Conservation (phyloP, 2,329 filamentous ascomycete genomes). For the Cercospora berteroae region DNA sequence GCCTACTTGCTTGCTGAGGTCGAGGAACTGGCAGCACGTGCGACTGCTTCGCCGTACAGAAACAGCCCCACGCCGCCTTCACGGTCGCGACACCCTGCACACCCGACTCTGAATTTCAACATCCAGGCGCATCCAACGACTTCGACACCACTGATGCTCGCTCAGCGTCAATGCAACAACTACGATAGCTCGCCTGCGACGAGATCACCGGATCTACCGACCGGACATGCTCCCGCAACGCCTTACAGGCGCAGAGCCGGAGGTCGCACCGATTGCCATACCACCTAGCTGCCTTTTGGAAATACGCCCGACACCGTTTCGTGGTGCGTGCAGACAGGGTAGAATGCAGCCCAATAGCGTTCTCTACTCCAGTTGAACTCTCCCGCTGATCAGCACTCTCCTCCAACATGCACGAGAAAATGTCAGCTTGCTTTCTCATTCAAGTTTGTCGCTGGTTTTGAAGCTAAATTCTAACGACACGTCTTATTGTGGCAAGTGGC, state of each 20-base stretch:
- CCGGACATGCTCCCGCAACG: neutral
- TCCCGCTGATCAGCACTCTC: neutral
- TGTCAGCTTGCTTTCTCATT: neutral
- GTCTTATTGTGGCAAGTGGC: neutral
- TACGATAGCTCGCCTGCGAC: neutral
- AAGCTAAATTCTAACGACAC: neutral
- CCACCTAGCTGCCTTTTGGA: neutral
- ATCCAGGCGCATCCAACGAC: neutral
- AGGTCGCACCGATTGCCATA: neutral
- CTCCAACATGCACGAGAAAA: neutral
- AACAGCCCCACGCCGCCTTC: neutral
- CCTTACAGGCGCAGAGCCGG: neutral
- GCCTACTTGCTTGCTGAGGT: neutral
- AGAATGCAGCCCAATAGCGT: neutral
- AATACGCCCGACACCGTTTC: neutral
- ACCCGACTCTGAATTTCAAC: neutral
- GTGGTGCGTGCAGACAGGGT: neutral
- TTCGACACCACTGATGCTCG: neutral
- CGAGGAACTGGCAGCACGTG: neutral
- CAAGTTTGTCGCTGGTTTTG: neutral
- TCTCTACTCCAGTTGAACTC: neutral
- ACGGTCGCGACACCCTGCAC: neutral
- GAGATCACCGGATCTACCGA: neutral
- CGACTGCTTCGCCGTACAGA: neutral
- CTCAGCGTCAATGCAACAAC: neutral